phyloP scores from a whole-genome alignment of 257 asterid species.

The Capsicum baccatum region DNA sequence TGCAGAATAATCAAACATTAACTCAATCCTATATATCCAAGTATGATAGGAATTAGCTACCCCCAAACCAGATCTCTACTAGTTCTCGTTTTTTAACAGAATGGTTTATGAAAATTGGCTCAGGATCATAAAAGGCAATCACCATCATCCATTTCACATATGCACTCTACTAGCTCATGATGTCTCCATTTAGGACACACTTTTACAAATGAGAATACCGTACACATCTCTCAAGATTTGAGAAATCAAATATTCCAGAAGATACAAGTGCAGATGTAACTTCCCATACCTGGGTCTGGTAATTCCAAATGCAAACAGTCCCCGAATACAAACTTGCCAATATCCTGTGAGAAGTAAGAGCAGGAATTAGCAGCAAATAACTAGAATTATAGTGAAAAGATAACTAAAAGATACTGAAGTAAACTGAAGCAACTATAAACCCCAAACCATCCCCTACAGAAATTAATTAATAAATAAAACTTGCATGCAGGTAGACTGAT shows the following conservation, averaged over 20 bases:
- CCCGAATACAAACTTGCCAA: conserved; percentile 90
- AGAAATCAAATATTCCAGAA: background rate
- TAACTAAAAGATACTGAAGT: too few species aligned
- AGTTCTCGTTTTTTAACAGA: background rate
- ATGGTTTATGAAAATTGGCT: background rate
- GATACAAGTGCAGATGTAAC: background rate
- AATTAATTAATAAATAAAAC: background rate
- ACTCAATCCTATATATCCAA: background rate
- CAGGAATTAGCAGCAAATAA: background rate
- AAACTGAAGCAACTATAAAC: too few species aligned
- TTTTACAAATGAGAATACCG: background rate
- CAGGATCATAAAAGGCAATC: background rate
- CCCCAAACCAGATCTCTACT: background rate
- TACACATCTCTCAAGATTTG: conserved; percentile 1
- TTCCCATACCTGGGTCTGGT: conserved; percentile 81
- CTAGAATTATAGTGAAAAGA: background rate
- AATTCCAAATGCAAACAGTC: conserved; percentile 89
- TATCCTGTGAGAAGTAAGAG: conserved; percentile 58
- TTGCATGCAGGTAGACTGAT: background rate
- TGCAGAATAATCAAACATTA: conserved; percentile 16
- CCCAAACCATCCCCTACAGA: too few species aligned
- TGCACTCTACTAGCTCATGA: background rate
- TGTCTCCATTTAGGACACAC: conserved; percentile 6
- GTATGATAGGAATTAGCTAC: conserved; percentile 6
- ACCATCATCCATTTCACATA: background rate